Base-by-base conservation (phyloP, 1,139 yeast genomes). In the Nakaseomyces uthaithaninus region DNA sequence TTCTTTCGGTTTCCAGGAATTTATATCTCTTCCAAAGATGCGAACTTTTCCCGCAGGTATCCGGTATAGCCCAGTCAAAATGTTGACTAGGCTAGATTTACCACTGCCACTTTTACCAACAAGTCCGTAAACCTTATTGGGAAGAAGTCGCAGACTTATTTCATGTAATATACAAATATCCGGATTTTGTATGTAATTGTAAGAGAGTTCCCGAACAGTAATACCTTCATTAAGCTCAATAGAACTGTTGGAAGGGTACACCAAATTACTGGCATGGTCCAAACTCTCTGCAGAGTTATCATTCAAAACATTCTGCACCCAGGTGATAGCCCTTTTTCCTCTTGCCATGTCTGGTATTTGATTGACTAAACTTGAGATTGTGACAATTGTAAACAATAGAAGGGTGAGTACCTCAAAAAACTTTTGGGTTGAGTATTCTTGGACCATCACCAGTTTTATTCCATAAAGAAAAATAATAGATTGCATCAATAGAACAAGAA, bases 41-140 rank as follows among this genome's bases (percentile, higher is more conserved):
- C 46, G 55, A 1, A 76, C 60, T 0, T 55, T 50, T 8, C 71
- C 64, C 0, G 59, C 49, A 2, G 63, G 54, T 6, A 66, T 62
- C 3, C 58, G 60, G 50, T 74, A 76, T 7, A 84, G 60, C 36
- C 82, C 67, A 3, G 76, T 62, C 1, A 83, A 48, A 7, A 84
- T 53, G 2, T 71, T 67, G 0, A 74, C 57, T 3, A 84, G 53
- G 0, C 94, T 83, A 0, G 91, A 79, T 60, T 85, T 85, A 0
- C 95, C 95, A 17, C 80, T 72, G 0, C 95, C 95, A 6, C 93
- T 80, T 42, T 71, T 75, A 1, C 94, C 95, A 10, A 78, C 73
- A 3, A 85, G 59, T 1, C 82, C 89, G 28, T 80, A 66, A 1
- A 73, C 67, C 45, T 75, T 72, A 25, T 74, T 72, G 12, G 63